Conservation (phyloP, 140 eudicot species). For the Anethum foeniculum region DNA sequence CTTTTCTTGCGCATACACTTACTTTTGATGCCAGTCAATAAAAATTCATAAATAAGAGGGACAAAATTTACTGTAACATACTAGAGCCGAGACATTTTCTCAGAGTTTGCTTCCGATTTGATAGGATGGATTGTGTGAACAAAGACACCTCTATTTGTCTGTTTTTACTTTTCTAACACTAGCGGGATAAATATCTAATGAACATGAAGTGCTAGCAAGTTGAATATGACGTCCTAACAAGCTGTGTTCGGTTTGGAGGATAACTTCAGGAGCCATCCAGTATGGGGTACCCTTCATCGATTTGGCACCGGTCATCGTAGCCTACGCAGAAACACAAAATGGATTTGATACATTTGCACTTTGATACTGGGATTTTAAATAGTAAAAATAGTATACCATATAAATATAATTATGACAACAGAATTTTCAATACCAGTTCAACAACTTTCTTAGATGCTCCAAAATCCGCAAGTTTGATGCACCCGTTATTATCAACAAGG, state of each 20-base stretch:
- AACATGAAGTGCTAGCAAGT: background rate
- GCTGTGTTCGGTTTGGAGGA: conserved; percentile 87
- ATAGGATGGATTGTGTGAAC: background rate
- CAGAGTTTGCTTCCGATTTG: background rate
- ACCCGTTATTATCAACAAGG: conserved; percentile 92
- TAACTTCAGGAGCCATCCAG: conserved; percentile 99
- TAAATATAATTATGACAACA: background rate
- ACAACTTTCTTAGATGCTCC: conserved; percentile 99
- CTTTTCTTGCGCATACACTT: background rate
- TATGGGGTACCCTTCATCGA: conserved; percentile 98
- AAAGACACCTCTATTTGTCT: background rate
- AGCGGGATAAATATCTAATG: background rate
- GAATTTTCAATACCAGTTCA: conserved; percentile 55
- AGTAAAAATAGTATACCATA: background rate
- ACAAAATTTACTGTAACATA: background rate
- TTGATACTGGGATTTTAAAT: background rate
- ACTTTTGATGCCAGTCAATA: background rate
- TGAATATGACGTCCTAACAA: conserved; percentile 47
- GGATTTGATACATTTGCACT: background rate
- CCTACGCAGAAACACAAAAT: conserved; percentile 38
- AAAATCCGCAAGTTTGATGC: conserved; percentile 96
- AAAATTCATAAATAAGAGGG: background rate
- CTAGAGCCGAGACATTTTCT: background rate
- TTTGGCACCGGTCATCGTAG: conserved; percentile 95
- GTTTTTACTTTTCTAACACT: background rate